Conservation (phyloP, 2,329 filamentous ascomycete genomes). For the Ophiostoma quercus region DNA sequence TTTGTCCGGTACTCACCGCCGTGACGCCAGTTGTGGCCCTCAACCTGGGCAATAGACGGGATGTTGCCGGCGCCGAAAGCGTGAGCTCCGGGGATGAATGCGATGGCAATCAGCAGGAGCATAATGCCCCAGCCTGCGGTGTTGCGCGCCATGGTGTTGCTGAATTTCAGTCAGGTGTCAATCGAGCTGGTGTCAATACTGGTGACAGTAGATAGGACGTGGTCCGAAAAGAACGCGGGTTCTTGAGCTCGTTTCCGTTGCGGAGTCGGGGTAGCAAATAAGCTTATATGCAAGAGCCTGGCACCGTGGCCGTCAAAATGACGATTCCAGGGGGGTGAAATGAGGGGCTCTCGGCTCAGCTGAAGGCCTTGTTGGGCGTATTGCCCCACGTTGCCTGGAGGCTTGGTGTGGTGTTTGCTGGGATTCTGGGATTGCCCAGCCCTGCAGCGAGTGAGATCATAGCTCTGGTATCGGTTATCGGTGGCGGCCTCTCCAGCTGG, state of each 20-base stretch:
- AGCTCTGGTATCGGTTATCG: neutral
- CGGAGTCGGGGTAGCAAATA: slow-evolving; percentile 12
- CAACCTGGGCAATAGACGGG: slow-evolving; percentile 59
- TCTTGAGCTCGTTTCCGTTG: neutral
- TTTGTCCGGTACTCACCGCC: slow-evolving; percentile 45
- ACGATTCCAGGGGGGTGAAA: slow-evolving; percentile 18
- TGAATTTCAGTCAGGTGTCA: neutral
- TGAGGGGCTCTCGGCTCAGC: slow-evolving; percentile 18
- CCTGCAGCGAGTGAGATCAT: slow-evolving; percentile 5
- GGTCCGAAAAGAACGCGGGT: slow-evolving; percentile 14
- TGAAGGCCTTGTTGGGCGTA: slow-evolving; percentile 5
- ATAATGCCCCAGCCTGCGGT: slow-evolving; percentile 45
- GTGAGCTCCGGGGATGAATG: slow-evolving; percentile 52
- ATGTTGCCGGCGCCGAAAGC: slow-evolving; percentile 69
- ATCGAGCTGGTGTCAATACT: neutral
- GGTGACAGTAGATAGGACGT: neutral
- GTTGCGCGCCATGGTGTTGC: slow-evolving; percentile 43
- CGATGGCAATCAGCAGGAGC: slow-evolving; percentile 50
- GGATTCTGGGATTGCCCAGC: neutral
- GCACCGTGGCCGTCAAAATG: slow-evolving; percentile 2
- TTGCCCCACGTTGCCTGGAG: slow-evolving; percentile 21
- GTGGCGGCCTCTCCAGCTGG: neutral
- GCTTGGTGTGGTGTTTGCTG: slow-evolving; percentile 6
- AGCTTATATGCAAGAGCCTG: slow-evolving; percentile 18
- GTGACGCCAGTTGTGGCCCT: slow-evolving; percentile 66